Evolutionary conservation across 2,329 filamentous ascomycete genomes (phyloP), one percentile per base, ranked within the genome.

Genomic region (Trichoderma lentiforme): DNA sequence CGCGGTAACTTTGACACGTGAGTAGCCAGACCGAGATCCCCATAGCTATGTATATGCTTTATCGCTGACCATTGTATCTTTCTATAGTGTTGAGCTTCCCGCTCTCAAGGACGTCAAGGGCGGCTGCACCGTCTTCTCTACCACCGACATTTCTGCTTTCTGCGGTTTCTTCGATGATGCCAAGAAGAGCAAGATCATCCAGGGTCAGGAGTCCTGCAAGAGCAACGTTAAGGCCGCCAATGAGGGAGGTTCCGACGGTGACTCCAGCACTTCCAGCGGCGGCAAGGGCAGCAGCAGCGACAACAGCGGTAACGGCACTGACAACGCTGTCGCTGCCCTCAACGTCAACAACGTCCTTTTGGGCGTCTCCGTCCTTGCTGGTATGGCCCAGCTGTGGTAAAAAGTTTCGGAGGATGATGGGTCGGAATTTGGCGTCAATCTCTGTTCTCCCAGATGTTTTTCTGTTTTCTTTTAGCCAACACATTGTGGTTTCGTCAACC

Each of bases 1-100:
- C 90, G 91, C 77, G 96, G 96, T 78, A 92, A 90, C 85, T 97
- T 98, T 83, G 87, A 90, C 74, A 86, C 88, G 94, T 97, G 87
- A 86, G 93, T 89, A 15, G 2, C n/a, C 36, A 43, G 36, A 21
- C 21, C 21, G 21, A 21, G 21, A 21, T 21, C 21, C 21, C 21
- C 21, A 21, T 21, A 21, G 1, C 21, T 21, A 21, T 24, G n/a
- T 12, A 30, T 71, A 47, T 30, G n/a, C 12, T 14, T 62, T 28
- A 11, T 53, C 65, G n/a, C 21, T 69, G 43, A 57, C 39, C 15
- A 18, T 8, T 36, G 3, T 30, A 32, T 47, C 14, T 3, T 18
- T n/a, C 2, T 21, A 34, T 39, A 97, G 94, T 73, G 90, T 96
- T 76, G 80, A 86, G 43, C 87, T 98, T 69, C 91, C 93, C 73